Evolutionary conservation across 805 yeast genomes (phyloP).

Genomic region (Starmerella davenportii): DNA sequence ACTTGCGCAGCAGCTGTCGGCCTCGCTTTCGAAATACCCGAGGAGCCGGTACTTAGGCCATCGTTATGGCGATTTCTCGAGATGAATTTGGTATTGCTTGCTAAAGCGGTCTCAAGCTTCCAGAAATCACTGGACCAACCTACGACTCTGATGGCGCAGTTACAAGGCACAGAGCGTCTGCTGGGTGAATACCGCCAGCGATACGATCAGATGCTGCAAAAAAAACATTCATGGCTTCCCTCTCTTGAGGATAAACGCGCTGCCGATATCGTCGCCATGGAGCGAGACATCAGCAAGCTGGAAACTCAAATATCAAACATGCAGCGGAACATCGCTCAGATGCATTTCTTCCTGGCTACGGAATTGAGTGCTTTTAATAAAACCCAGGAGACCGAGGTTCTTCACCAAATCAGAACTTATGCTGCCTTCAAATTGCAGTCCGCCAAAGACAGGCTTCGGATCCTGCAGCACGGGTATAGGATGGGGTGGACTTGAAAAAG

Average conservation of each 20-base stretch:
- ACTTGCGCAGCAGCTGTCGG: not conserved
- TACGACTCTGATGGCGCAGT: not conserved
- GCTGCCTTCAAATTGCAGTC: conserved; percentile 13
- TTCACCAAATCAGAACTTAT: conserved; percentile 14
- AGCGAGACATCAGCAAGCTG: conserved; percentile 18
- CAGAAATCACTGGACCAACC: not conserved
- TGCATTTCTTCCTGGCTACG: conserved; percentile 24
- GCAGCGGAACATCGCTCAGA: conserved; percentile 20
- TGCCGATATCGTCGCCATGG: conserved; percentile 19
- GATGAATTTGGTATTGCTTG: not conserved
- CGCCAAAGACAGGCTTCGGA: conserved; percentile 12
- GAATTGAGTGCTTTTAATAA: conserved; percentile 24
- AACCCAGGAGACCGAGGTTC: conserved; percentile 22
- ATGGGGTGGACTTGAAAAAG: not conserved
- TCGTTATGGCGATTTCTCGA: not conserved
- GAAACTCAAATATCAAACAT: conserved; percentile 19
- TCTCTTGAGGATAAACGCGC: conserved; percentile 22
- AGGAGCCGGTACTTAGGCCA: not conserved
- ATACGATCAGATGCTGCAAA: conserved; percentile 1
- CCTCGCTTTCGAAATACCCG: not conserved
- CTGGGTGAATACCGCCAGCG: not conserved
- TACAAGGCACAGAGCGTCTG: not conserved
- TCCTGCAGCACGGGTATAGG: conserved; percentile 9
- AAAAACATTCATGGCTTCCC: conserved; percentile 19
- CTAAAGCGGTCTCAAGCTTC: not conserved